A percentile compares a stretch with the other conserved stretches of the same genome.
These are phyloP conservation scores for Talaromyces liani DNA, from an alignment of 495 filamentous ascomycete genomes.

Conservation along the genomic window DNA sequence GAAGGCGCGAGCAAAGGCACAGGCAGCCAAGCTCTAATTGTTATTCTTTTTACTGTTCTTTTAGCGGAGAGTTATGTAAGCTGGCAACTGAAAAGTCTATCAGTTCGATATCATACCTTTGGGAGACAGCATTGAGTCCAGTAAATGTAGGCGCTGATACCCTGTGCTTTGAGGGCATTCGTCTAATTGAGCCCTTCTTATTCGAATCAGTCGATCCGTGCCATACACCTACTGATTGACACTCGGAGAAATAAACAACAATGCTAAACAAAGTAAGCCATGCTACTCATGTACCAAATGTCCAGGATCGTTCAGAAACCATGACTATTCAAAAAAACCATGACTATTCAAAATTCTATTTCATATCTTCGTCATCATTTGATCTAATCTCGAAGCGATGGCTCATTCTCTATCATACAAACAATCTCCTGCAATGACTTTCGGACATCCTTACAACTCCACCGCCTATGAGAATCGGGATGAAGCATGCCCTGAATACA, in stretches of 20 bases:
- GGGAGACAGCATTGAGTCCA: no score
- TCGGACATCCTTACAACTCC: slow-evolving; percentile 29
- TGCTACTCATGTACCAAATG: no score
- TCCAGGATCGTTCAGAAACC: neutral
- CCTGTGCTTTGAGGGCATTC: no score
- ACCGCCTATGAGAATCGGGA: slow-evolving; percentile 30
- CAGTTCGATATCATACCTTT: no score
- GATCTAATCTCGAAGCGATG: neutral
- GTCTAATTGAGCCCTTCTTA: no score
- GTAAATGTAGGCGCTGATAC: no score
- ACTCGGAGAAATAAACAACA: no score
- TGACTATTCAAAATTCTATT: neutral
- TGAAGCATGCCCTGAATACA: slow-evolving; percentile 43
- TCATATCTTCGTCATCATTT: neutral
- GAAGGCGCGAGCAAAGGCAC: slow-evolving; percentile 21
- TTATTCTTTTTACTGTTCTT: neutral
- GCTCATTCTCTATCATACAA: slow-evolving; percentile 5
- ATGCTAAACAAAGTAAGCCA: no score
- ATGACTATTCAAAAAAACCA: neutral
- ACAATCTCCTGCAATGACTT: slow-evolving; percentile 12
- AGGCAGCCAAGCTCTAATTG: slow-evolving; percentile 23
- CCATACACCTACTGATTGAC: neutral
- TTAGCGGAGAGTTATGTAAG: neutral
- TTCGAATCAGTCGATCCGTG: neutral
- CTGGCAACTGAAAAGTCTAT: neutral